Evolutionary conservation across 177 flowering plant species (phyloP), one percentile per base, ranked within the genome.

Genomic region (Vitis hybrid): DNA sequence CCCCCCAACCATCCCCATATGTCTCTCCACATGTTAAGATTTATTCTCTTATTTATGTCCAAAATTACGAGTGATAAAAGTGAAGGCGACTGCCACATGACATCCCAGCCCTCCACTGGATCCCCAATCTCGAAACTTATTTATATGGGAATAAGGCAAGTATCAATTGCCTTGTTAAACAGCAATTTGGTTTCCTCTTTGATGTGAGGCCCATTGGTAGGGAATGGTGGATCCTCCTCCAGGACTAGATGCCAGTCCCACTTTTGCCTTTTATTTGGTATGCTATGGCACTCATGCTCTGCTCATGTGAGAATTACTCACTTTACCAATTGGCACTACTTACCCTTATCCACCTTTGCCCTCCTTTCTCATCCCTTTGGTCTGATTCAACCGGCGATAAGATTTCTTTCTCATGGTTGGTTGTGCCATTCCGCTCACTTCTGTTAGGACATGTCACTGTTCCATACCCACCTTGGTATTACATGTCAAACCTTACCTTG

Each of bases 31-130:
- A 39, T 39, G 10, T 39, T 39, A 2, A 39, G 48, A 39, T 39
- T 39, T 39, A 39, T 39, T 39, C 48, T 39, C 48, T 39, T 39
- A 39, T 39, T 39, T 39, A 39, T 39, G 48, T 39, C 48, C 48
- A 39, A 39, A 39, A 39, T 39, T 39, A 39, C 0, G 48, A 39
- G 48, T 60, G 71, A 70, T 55, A 75, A 59, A 73, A 73, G 56
- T 73, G 76, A 72, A 68, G 76, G 64, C 30, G 56, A 69, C 73
- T 74, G 64, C 70, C 80, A 78, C 72, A 76, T 76, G 80, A 76
- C 69, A 59, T 15, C 73, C 30, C 7, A 45, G 56, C 58, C 65
- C 65, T 66, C 32, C 63, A 52, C 32, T 30, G 32, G 32, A 30
- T 62, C 62, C 50, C 60, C 60, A 39, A 19, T 48, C 54, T 60